These are phyloP conservation scores for Exophiala dermatitidis DNA, from an alignment of 2,329 filamentous ascomycete species.

Conservation along the genomic window DNA sequence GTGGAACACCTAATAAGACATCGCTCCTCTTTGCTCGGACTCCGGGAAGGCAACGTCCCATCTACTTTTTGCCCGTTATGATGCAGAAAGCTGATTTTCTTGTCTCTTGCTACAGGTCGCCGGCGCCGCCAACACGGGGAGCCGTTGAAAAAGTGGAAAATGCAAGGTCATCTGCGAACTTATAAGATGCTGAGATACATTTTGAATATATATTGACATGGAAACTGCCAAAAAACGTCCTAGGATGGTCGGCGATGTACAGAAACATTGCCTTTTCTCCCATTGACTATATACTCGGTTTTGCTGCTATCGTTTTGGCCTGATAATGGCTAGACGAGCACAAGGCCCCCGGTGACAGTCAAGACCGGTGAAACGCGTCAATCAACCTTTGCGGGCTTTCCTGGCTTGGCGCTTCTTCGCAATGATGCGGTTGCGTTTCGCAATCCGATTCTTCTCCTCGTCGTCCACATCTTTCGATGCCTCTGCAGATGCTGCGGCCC, in stretches of 20 bases:
- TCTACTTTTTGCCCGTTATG: not conserved
- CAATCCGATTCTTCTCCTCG: slow-evolving; percentile 48
- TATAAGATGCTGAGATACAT: not conserved
- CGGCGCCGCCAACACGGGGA: slow-evolving; percentile 21
- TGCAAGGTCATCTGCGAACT: not conserved
- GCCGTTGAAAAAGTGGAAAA: not conserved
- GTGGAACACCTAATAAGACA: no score
- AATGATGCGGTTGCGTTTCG: slow-evolving; percentile 69
- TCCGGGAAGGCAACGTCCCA: no score
- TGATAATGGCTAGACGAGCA: no score
- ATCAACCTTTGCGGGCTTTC: slow-evolving; percentile 49
- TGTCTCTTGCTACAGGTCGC: slow-evolving; percentile 15
- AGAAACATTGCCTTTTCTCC: no score
- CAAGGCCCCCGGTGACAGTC: no score
- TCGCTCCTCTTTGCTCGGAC: no score
- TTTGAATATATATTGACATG: not conserved
- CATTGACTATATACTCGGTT: no score
- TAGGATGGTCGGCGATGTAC: no score
- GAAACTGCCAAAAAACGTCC: not conserved
- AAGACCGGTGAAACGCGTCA: no score
- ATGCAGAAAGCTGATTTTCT: slow-evolving; percentile 4
- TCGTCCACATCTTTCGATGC: slow-evolving; percentile 10
- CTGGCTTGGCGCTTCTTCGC: slow-evolving; percentile 74
- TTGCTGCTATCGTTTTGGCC: no score
- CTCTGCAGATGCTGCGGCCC: not conserved